These are phyloP conservation scores for Ogataea polymorpha DNA, from an alignment of 805 yeast species.

Conservation along the genomic window DNA sequence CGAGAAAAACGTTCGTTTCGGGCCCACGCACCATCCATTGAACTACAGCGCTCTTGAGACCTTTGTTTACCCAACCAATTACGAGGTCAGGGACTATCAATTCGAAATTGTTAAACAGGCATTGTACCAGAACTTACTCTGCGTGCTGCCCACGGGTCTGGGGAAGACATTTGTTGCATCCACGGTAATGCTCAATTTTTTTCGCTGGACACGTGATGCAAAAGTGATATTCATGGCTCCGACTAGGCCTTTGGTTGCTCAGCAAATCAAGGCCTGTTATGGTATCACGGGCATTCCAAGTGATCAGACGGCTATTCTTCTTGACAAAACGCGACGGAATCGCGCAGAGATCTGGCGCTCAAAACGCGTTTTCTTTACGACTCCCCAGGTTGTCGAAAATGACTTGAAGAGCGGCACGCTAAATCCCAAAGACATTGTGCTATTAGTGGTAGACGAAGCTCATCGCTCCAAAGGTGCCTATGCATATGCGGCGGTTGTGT, in stretches of 20 bases:
- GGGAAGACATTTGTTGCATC: conserved; percentile 97
- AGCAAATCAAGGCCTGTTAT: conserved; percentile 90
- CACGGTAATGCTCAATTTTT: conserved; percentile 86
- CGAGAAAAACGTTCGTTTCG: conserved; percentile 22
- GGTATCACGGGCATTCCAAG: conserved; percentile 82
- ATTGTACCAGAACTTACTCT: conserved; percentile 67
- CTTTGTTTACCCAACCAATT: conserved; percentile 82
- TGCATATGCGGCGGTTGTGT: conserved; percentile 82
- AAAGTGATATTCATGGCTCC: conserved; percentile 96
- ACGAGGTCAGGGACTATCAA: conserved; percentile 85
- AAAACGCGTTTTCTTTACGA: conserved; percentile 82
- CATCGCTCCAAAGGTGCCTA: conserved; percentile 90
- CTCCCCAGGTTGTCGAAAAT: conserved; percentile 95
- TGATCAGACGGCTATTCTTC: conserved; percentile 71
- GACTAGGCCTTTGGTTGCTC: conserved; percentile 92
- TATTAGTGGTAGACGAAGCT: conserved; percentile 91
- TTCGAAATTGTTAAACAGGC: conserved; percentile 72
- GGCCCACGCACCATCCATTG: conserved; percentile 51
- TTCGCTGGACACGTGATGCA: conserved; percentile 75
- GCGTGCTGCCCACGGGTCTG: conserved; percentile 95
- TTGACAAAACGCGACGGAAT: conserved; percentile 50
- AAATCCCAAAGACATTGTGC: conserved; percentile 70
- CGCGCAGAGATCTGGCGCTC: conserved; percentile 75
- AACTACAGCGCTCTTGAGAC: conserved; percentile 37
- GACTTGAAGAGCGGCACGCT: conserved; percentile 74